Base-by-base conservation (phyloP, 139 green algal genomes). In the Volvox reticuliferus region DNA sequence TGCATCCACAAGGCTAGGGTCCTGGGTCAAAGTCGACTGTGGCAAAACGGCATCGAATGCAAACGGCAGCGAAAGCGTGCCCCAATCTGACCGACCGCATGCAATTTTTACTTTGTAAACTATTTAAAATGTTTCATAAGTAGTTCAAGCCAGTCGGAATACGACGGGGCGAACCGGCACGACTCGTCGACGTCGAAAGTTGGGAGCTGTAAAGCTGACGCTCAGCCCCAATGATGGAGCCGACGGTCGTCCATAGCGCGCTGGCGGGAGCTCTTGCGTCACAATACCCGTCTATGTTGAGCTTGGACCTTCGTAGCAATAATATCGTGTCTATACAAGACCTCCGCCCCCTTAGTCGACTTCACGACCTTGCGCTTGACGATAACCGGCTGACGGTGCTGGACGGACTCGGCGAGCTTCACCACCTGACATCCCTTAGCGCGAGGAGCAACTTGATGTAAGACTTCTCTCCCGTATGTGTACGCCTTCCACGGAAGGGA, bases 251-350 rank as follows among this genome's bases (percentile, higher is more conserved):
- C 21, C 37, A 89, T 30, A 63, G 37, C 14, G 85, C 32, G 30
- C 21, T 90, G 20, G 86, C 86, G 17, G 20, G 6, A 28, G 73
- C 73, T 30, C 86, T 90, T 28, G 71, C 73, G 0, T 2, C 24
- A 44, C 44, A 75, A 32, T 90, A 90, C 50, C 86, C 86, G 1
- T 33, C n/a, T 9, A 83, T 90, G 86, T 19, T 30, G 0, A 76
- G 50, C 86, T 32, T 90, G 50, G 73, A 90, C 73, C 73, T 90
- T 16, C 50, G 55, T 17, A 35, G n/a, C 30, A 90, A 90, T 20
- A 30, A 35, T 28, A 36, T 90, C 9, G 73, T 50, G 0, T 44
- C 71, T 9, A 19, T 90, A n/a, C 20, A n/a, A 13, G 86, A 90
- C 32, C 21, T 90, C 9, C 20, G 22, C 6, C 73, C 86, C n/a